A percentile compares a stretch with the other conserved stretches of the same genome.
These are phyloP conservation scores for Ilyonectria sp. DNA, from an alignment of 2,329 filamentous ascomycete species.

Conservation along the genomic window DNA sequence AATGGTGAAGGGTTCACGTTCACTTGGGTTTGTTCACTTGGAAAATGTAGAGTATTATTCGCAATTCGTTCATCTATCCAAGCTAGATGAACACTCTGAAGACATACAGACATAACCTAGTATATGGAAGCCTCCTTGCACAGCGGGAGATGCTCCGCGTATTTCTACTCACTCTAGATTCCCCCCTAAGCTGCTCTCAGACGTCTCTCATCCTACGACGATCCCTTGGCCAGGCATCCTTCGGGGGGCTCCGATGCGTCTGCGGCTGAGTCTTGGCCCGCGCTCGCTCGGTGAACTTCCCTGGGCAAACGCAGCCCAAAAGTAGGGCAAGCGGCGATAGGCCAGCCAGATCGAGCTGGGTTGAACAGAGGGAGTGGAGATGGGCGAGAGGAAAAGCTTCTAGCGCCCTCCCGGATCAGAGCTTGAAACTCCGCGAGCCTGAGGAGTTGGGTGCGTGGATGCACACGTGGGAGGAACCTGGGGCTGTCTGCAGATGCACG, in stretches of 20 bases:
- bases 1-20: slow-evolving; percentile 15
- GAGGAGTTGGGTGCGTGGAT: neutral
- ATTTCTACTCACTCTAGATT: slow-evolving; percentile 17
- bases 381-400: neutral
- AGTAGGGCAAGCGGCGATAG: slow-evolving; percentile 19
- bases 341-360: slow-evolving; percentile 30
- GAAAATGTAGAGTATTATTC: slow-evolving; percentile 8
- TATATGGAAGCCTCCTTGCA: neutral
- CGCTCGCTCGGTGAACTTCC: slow-evolving; percentile 41
- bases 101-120: neutral
- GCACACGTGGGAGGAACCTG: slow-evolving; percentile 18
- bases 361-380: slow-evolving; percentile 24
- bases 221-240: slow-evolving; percentile 29
- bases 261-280: slow-evolving; percentile 41
- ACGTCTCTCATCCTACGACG: neutral
- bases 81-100: neutral
- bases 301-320: slow-evolving; percentile 27
- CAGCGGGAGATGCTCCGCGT: neutral
- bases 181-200: slow-evolving; percentile 5
- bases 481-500: neutral
- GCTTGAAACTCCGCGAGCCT: slow-evolving; percentile 17
- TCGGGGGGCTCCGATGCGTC: slow-evolving; percentile 43
- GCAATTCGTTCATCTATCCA: slow-evolving; percentile 10
- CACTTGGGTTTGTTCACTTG: slow-evolving; percentile 5
- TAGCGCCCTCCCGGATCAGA: slow-evolving; percentile 15